Evolutionary conservation across 495 filamentous ascomycete genomes (phyloP), one percentile per base, ranked within the genome.

Genomic region (Glutinoglossum americanum): DNA sequence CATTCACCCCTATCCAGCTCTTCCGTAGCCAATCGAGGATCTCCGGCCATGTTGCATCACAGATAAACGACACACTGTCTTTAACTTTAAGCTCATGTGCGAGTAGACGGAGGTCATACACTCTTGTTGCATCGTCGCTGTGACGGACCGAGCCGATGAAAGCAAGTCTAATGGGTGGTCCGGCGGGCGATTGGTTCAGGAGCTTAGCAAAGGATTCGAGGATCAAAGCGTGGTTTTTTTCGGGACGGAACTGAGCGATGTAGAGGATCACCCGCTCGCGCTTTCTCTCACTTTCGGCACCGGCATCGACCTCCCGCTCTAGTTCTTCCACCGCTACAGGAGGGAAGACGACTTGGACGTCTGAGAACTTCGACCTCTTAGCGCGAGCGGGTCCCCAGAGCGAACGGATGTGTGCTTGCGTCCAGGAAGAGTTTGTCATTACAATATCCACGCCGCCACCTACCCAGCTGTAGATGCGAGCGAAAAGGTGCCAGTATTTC

Each of bases 401-500:
- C 0, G 75, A 71, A 39, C 76, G 72, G 58, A 98, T 88, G 62
- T 98, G 93, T 1, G 68, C 75, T 60, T 89, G 81, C 17, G 92
- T 98, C 92, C 92, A 98, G 54, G 78, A 83, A 25, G 86, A 93
- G 69, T 98, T 98, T 56, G 89, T 92, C 87, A 97, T 94, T 57
- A 97, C 89, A 1, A 89, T 76, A 67, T 98, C 90, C 9, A 93
- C 79, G 26, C 83, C 76, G 39, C 78, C 75, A 19, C 92, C 92
- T 56, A 94, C 83, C 69, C 73, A 77, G 54, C 81, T 78, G 70
- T 98, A 98, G 3, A 92, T 67, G 39, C 66, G 68, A 0, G 92
- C 89, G 65, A 97, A 97, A 4, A 84, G 64, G 44, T 78, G 71
- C 92, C 92, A 98, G 73, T 98, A 98, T 19, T 71, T 62, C 58